Evolutionary conservation across 2,329 filamentous ascomycete species (phyloP).

Genomic region (Didymella lethalis): DNA sequence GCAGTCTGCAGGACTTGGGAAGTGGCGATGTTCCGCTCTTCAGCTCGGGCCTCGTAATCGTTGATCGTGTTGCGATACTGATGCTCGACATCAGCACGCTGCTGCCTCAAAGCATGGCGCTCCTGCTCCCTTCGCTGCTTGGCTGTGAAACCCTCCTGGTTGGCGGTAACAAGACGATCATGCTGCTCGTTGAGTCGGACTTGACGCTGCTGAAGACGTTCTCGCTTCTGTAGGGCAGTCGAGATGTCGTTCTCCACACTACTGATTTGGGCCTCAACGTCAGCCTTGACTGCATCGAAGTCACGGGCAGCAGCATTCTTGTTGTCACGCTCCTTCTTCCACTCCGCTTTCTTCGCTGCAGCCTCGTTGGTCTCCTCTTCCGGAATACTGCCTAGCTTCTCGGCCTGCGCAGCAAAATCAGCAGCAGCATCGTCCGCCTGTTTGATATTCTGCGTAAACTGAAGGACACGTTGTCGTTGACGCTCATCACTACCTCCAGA

Average conservation of each 20-base stretch:
- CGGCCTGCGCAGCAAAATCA: conserved; percentile 67
- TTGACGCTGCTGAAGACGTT: conserved; percentile 75
- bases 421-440: conserved; percentile 70
- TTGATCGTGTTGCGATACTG: conserved; percentile 52
- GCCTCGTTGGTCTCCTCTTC: conserved; percentile 67
- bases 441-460: conserved; percentile 76
- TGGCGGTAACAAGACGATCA: conserved; percentile 73
- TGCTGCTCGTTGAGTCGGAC: conserved; percentile 77
- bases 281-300: conserved; percentile 68
- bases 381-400: conserved; percentile 69
- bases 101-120: conserved; percentile 47
- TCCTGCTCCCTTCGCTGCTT: conserved; percentile 59
- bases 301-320: conserved; percentile 61
- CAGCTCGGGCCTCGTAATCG: conserved; percentile 49
- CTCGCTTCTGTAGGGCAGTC: conserved; percentile 71
- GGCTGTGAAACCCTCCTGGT: conserved; percentile 69
- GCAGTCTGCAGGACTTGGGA: conserved; percentile 48
- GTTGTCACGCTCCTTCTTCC: conserved; percentile 62
- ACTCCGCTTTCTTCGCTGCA: conserved; percentile 64
- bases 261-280: conserved; percentile 69
- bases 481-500: conserved; percentile 78
- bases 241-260: conserved; percentile 70
- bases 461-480: conserved; percentile 75
- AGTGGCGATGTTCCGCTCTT: conserved; percentile 49
- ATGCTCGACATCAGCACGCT: conserved; percentile 47